Evolutionary conservation across 768 basidiomycete species (phyloP).

Genomic region (Naganishia randhawae): DNA sequence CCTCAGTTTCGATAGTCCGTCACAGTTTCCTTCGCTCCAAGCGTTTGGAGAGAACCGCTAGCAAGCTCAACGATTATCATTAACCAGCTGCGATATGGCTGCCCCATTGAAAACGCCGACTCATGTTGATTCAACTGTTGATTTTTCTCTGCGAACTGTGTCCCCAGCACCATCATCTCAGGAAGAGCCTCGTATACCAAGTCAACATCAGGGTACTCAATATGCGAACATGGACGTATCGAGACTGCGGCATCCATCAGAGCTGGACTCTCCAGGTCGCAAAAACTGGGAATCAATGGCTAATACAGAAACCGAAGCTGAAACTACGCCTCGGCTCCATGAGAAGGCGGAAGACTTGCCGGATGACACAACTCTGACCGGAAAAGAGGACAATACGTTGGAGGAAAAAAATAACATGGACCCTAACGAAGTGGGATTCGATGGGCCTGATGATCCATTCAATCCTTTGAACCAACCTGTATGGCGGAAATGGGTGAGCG

Average conservation of each 20-base stretch:
- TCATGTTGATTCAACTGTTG: too few species aligned
- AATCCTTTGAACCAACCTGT: conserved; percentile 38
- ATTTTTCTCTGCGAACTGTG: too few species aligned
- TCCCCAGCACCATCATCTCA: not conserved
- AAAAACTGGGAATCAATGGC: not conserved
- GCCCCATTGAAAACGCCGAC: too few species aligned
- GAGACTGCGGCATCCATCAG: not conserved
- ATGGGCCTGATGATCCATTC: conserved; percentile 37
- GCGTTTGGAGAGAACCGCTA: too few species aligned
- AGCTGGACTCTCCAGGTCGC: not conserved
- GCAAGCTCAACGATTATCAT: too few species aligned
- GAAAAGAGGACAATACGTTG: not conserved
- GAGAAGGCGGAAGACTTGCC: not conserved
- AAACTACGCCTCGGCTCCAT: not conserved
- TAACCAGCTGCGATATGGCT: too few species aligned
- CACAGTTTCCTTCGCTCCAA: too few species aligned
- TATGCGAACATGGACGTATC: not conserved
- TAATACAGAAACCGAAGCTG: not conserved
- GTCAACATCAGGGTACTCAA: not conserved
- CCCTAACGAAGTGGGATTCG: conserved; percentile 30
- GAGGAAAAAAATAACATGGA: conserved; percentile 14
- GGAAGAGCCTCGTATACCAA: not conserved
- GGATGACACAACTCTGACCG: not conserved
- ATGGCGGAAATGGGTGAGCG: conserved; percentile 40
- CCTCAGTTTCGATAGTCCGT: too few species aligned